Base-by-base conservation (phyloP, 768 basidiomycete species). In the Nevesoporus exiguus region DNA sequence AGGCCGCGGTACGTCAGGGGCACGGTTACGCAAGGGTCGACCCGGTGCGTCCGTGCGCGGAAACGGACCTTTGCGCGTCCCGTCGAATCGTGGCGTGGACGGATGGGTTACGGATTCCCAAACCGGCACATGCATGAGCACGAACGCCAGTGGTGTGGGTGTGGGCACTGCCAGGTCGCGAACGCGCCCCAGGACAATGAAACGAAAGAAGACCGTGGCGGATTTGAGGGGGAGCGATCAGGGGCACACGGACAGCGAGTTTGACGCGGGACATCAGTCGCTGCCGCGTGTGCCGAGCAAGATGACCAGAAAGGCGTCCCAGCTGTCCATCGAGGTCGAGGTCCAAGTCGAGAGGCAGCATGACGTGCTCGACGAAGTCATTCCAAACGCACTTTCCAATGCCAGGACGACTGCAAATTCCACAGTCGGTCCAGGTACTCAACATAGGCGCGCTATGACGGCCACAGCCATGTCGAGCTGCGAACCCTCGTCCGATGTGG, bases 181-280 rank as follows among this genome's bases (percentile, higher is more conserved):
- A n/a, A 44, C 47, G 9, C 49, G 49, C 14, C 45, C 51, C 2
- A 48, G 54, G 7, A 57, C 25, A 13, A 27, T 39, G 29, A 62
- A 48, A 14, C 62, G 47, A 2, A 56, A 42, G 51, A 70, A 58
- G 25, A 57, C 46, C 3, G 58, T 71, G 40, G 62, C 67, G 0
- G 63, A 69, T 15, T 17, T 69, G 52, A 62, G 60, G 47, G 66
- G 69, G 9, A 52, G 43, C 13, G 62, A 66, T 8, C 64, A 61
- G 6, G 67, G 67, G 3, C 62, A 71, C 41, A 66, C 69, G 17
- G 67, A 69, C 47, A 65, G 62, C 0, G 69, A 69, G 25, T 31
- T 59, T 41, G 60, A 40, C 9, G 52, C 36, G 13, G n/a, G 8
- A 7, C 30, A 19, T 31, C 31, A 11, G 21, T 29, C 47, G 22